Conservation (phyloP, 2,329 filamentous ascomycete genomes). For the Colletotrichum scovillei region DNA sequence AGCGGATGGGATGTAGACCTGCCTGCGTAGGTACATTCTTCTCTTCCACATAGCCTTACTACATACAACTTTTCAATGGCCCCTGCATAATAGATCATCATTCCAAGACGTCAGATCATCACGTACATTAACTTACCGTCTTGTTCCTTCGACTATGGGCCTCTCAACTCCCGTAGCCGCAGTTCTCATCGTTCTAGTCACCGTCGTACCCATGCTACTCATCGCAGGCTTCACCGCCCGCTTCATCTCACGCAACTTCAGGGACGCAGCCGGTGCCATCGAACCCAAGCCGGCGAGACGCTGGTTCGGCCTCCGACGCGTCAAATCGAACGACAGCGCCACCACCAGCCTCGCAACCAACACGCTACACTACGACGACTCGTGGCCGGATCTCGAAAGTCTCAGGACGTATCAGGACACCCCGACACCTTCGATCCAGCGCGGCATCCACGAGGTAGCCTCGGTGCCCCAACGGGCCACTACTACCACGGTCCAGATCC, state of each 20-base stretch:
- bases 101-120: not conserved
- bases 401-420: constrained; percentile 6
- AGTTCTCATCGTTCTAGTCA: constrained; percentile 24
- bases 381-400: constrained; percentile 50
- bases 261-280: constrained; percentile 26
- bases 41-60: not conserved
- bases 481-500: not conserved
- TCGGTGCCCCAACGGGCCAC: not conserved
- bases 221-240: constrained; percentile 4
- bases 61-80: not conserved
- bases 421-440: constrained; percentile 11
- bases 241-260: constrained; percentile 29
- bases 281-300: constrained; percentile 10
- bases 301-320: constrained; percentile 23
- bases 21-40: not conserved
- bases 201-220: constrained; percentile 6
- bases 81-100: not conserved
- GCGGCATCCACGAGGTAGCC: not conserved
- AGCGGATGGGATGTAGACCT: not conserved
- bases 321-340: not conserved
- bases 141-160: constrained; percentile 19
- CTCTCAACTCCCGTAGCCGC: constrained; percentile 16
- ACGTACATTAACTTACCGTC: not conserved
- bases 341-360: constrained; percentile 1
- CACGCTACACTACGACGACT: constrained; percentile 39